phyloP scores from a whole-genome alignment of 1,139 yeast genomes.

The Taphrina wiesneri region DNA sequence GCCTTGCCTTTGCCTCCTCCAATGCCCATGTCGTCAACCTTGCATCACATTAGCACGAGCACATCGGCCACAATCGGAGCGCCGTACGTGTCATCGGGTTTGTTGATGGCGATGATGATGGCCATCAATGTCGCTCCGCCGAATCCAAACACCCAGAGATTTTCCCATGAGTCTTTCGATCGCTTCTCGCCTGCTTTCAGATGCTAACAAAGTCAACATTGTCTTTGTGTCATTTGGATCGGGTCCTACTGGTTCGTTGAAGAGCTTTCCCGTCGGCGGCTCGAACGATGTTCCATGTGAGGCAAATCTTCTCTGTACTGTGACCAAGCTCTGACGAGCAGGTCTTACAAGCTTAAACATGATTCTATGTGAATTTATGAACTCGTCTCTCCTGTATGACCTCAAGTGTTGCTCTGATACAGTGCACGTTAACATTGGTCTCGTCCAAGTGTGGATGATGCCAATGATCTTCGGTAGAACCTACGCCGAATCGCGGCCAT shows the following conservation, averaged over 20 bases:
- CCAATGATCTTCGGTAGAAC: not conserved
- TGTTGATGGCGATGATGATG: slow-evolving; percentile 10
- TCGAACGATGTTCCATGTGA: slow-evolving; percentile 31
- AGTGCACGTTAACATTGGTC: too few species aligned
- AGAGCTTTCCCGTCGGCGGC: slow-evolving; percentile 32
- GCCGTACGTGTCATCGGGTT: slow-evolving; percentile 30
- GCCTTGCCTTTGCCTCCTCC: slow-evolving; percentile 32
- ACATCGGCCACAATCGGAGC: not conserved
- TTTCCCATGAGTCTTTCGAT: slow-evolving; percentile 30
- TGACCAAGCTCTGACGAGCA: not conserved
- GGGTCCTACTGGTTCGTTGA: slow-evolving; percentile 27
- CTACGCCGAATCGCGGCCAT: not conserved
- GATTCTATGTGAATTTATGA: too few species aligned
- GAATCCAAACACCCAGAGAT: slow-evolving; percentile 25
- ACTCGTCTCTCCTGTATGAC: too few species aligned
- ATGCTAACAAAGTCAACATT: not conserved
- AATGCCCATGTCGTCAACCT: slow-evolving; percentile 32
- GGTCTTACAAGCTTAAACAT: slow-evolving; percentile 1
- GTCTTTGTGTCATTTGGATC: too few species aligned
- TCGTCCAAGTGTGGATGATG: too few species aligned
- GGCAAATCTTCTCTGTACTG: slow-evolving; percentile 15
- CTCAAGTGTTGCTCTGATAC: too few species aligned
- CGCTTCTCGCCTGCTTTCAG: slow-evolving; percentile 22
- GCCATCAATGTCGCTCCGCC: slow-evolving; percentile 22
- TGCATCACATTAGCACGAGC: not conserved